A percentile compares a stretch with the other conserved stretches of the same genome.
Conservation (phyloP, 2,329 filamentous ascomycete species). For the Diaporthe helianthi region DNA sequence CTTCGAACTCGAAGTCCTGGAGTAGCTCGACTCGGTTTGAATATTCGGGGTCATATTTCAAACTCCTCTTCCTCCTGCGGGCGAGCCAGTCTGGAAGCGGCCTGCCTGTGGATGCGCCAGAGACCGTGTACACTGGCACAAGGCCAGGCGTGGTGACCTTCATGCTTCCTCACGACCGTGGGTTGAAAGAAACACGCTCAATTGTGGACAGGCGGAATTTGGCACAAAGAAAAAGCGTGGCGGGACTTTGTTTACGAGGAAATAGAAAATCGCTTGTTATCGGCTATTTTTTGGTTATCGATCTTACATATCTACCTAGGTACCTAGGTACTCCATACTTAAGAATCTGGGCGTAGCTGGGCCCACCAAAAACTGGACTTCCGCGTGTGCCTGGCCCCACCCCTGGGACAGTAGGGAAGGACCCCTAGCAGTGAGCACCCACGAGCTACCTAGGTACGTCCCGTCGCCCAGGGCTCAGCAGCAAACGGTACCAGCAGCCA, state of each 20-base stretch:
- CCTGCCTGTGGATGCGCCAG: conserved; percentile 85
- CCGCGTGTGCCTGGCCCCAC: neutral
- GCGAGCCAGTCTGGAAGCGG: conserved; percentile 96
- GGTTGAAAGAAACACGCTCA: neutral
- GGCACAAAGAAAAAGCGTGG: neutral
- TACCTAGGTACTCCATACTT: too few relatives aligned
- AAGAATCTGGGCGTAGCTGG: too few relatives aligned
- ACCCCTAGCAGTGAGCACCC: conserved; percentile 17
- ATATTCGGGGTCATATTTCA: conserved; percentile 93
- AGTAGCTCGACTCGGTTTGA: conserved; percentile 92
- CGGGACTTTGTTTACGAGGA: conserved; percentile 18
- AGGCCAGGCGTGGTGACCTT: conserved; percentile 81
- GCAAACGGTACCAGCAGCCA: neutral
- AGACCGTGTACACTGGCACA: conserved; percentile 93
- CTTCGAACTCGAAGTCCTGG: conserved; percentile 97
- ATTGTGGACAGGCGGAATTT: neutral
- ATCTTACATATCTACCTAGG: too few relatives aligned
- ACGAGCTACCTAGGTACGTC: conserved; percentile 15
- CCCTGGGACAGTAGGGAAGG: neutral
- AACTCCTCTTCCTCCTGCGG: conserved; percentile 83
- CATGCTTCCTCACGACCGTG: conserved; percentile 55
- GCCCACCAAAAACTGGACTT: conserved; percentile 1
- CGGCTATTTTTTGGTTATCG: too few relatives aligned
- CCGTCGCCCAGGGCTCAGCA: conserved; percentile 1
- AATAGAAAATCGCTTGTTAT: neutral